Base-by-base conservation (phyloP, 179 eudicot species). In the Camellia oleifera region DNA sequence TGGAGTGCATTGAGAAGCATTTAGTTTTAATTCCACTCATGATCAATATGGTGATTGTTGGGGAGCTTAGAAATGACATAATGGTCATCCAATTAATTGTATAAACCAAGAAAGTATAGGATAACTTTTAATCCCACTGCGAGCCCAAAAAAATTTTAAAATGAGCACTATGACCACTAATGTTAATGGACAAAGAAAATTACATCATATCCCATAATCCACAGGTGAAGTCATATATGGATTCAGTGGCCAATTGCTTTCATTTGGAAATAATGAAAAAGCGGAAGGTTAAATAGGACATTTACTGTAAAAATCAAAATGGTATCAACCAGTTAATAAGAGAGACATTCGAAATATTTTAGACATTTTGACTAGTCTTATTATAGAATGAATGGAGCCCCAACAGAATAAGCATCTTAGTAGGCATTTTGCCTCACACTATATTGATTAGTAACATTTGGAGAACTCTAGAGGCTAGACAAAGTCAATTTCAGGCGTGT, bases 171-270 rank as follows among this genome's bases (percentile, higher is more conserved):
- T 15, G 9, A 53, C 14, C 58, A 58, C 63, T 73, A 2, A 10
- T 26, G 45, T 73, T 32, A 54, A 26, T 73, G 76, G 76, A 6
- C 15, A 62, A 52, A 0, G 44, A 14, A 72, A 72, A 12, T 72
- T 72, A 18, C 60, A 72, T 72, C 75, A 50, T 56, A 20, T 50
- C 53, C 6, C 75, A 72, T 50, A 11, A 72, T 50, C 57, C 44
- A 72, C 60, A 72, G 75, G 40, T 50, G 58, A 17, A 18, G 58
- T 52, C 75, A 71, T 69, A 7, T 50, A 69, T 17, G 53, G 48
- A 69, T 69, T 45, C 53, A 69, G 54, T 69, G 72, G 17, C 72
- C 72, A 17, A n/a, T 44, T 69, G 72, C 72, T 69, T 69, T 69
- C 53, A 44, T 69, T 17, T 69, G 72, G 44, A 66, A 12, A 14